Percentiles rank a stretch among this genome's conserved stretches.
Evolutionary conservation across 2,329 filamentous ascomycete genomes (phyloP).

Genomic region (Xylariaceae sp.): DNA sequence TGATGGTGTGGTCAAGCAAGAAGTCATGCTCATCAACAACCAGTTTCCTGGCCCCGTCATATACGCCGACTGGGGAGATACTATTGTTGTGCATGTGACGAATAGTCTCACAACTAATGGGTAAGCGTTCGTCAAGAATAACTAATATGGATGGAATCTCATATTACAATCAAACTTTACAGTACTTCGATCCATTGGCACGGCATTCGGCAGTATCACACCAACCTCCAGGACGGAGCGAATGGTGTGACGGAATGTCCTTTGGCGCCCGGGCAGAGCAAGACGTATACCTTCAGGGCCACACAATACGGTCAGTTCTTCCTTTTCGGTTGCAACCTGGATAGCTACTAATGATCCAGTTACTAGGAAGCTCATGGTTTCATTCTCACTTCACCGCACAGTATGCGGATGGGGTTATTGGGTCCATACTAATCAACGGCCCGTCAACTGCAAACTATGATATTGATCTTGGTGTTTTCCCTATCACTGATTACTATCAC

Average conservation of each 20-base stretch:
- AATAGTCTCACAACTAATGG: slow-evolving; percentile 64
- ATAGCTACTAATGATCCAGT: background rate
- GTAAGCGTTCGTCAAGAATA: slow-evolving; percentile 54
- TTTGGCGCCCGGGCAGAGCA: slow-evolving; percentile 40
- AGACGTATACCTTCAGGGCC: slow-evolving; percentile 45
- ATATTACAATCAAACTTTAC: slow-evolving; percentile 25
- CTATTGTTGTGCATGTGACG: slow-evolving; percentile 67
- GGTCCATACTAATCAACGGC: slow-evolving; percentile 57
- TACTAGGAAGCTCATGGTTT: slow-evolving; percentile 3
- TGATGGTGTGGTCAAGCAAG: slow-evolving; percentile 21
- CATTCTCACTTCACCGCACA: slow-evolving; percentile 49
- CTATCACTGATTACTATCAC: slow-evolving; percentile 57
- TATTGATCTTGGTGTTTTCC: slow-evolving; percentile 56
- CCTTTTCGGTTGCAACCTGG: background rate
- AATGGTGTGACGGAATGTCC: slow-evolving; percentile 53
- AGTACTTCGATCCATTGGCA: slow-evolving; percentile 56
- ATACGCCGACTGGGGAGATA: slow-evolving; percentile 67
- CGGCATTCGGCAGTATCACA: slow-evolving; percentile 51
- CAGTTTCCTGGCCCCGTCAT: slow-evolving; percentile 71
- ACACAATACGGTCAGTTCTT: slow-evolving; percentile 42
- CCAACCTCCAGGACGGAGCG: slow-evolving; percentile 52
- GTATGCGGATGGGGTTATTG: slow-evolving; percentile 58
- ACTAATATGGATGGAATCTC: slow-evolving; percentile 47
- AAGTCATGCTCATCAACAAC: slow-evolving; percentile 65
- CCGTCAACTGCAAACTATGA: slow-evolving; percentile 58